Conservation (phyloP, 768 basidiomycete genomes). For the Lanmaoa pseudosensibilis region DNA sequence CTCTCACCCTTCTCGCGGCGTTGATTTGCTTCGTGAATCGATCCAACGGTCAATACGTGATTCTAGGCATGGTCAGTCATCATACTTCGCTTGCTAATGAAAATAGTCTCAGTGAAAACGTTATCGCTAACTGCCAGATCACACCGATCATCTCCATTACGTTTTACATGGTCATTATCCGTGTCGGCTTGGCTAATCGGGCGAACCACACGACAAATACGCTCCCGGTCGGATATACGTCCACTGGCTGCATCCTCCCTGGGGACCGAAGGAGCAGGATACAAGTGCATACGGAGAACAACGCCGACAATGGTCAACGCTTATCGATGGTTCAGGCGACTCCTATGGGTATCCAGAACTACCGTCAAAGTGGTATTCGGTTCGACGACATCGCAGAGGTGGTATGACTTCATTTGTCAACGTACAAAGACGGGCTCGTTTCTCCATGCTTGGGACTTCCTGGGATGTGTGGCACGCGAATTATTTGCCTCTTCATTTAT, state of each 20-base stretch:
- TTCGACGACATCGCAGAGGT: not conserved
- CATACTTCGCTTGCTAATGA: not conserved
- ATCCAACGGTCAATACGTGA: constrained; percentile 6
- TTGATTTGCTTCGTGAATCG: not conserved
- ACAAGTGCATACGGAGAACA: not conserved
- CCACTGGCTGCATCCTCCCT: too few relatives aligned
- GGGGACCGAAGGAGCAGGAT: not conserved
- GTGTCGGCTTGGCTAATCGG: constrained; percentile 1
- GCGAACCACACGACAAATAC: too few relatives aligned
- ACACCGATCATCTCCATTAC: constrained; percentile 16
- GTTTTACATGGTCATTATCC: constrained; percentile 21
- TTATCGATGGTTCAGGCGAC: not conserved
- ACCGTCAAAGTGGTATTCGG: constrained; percentile 12
- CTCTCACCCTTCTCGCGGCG: not conserved
- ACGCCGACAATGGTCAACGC: not conserved
- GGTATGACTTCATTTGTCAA: not conserved
- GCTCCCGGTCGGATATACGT: too few relatives aligned
- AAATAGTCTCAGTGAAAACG: not conserved
- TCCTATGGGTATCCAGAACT: not conserved
- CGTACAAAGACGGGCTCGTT: not conserved
- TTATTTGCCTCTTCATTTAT: too few relatives aligned
- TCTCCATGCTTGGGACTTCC: not conserved
- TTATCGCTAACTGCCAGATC: not conserved
- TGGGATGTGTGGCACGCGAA: too few relatives aligned
- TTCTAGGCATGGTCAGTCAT: constrained; percentile 7